Base-by-base conservation (phyloP, 768 basidiomycete species). In the Hemileccinum impolitum region DNA sequence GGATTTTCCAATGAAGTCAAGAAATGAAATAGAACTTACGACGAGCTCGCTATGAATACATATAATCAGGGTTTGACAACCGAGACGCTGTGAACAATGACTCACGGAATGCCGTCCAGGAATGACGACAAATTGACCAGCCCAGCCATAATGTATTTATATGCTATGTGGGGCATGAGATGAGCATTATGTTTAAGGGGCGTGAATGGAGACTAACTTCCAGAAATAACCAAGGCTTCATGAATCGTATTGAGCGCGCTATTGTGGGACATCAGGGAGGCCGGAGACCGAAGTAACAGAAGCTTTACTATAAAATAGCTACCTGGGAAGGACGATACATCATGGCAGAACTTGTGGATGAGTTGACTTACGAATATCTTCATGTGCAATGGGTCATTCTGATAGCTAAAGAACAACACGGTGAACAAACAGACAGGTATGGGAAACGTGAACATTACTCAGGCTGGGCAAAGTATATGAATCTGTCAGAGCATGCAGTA, bases 381-480 rank as follows among this genome's bases (percentile, higher is more conserved):
- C 6, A n/a, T 21, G n/a, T 18, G 42, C 3, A 18, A n/a, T 6
- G n/a, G 26, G 37, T 49, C 48, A 6, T 25, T 25, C 21, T 21
- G 41, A 13, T 43, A 49, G 14, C 42, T 49, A 7, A n/a, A n/a
- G 9, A 23, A 19, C 18, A 23, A 3, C 5, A 17, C 2, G 7
- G 19, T 49, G 6, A 43, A 21, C 2, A 2, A 7, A 6, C 4
- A 11, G 19, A 31, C 17, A 6, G 30, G 8, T 5, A 8, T 4
- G 3, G 1, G 21, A 15, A 21, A 18, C 1, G 21, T 12, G 1
- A n/a, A n/a, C 19, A 26, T 6, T n/a, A 49, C 7, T 28, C 26
- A 28, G n/a, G n/a, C 48, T 49, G 41, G 36, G 38, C 21, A 17
- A 38, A 49, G 7, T 49, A 49, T 2, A 49, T 43, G 36, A 43